A percentile compares a stretch with the other conserved stretches of the same genome.
These are phyloP conservation scores for Acacia concinna DNA, from an alignment of 331 rosid species.

Conservation along the genomic window DNA sequence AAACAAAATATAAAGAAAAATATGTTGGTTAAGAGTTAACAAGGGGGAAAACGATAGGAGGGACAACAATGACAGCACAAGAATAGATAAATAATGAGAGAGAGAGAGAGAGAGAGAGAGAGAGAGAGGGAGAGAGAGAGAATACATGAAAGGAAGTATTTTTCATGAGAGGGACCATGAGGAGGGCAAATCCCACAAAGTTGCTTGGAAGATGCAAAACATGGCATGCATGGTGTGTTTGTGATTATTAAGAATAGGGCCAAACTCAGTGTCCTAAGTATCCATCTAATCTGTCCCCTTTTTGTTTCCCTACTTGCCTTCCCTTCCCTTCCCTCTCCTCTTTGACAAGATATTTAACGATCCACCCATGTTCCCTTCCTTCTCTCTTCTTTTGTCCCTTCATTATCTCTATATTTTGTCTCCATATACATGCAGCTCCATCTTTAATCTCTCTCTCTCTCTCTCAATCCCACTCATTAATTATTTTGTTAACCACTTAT, in stretches of 20 bases:
- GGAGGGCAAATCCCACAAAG: conserved; percentile 21
- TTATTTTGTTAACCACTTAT: neutral
- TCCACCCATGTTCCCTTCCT: conserved; percentile 3
- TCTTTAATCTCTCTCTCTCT: neutral
- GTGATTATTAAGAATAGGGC: neutral
- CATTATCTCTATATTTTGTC: conserved; percentile 29
- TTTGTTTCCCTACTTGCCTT: conserved; percentile 14
- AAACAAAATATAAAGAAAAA: too few species aligned
- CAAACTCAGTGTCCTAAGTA: conserved; percentile 35
- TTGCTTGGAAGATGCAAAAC: conserved; percentile 43
- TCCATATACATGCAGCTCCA: neutral
- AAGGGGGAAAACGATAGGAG: conserved; percentile 41
- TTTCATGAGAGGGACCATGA: conserved; percentile 49
- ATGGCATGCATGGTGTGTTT: conserved; percentile 43
- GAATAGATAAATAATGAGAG: neutral
- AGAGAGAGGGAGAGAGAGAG: too few species aligned
- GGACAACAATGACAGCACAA: conserved; percentile 15
- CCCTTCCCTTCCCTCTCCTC: conserved; percentile 40
- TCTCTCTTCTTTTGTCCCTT: neutral
- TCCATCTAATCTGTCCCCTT: conserved; percentile 45
- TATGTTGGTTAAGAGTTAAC: neutral
- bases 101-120: too few species aligned
- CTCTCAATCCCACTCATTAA: neutral
- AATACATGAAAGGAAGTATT: conserved; percentile 4
- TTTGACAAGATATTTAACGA: conserved; percentile 23